Base-by-base conservation (phyloP, 2,329 filamentous ascomycete species). In the Fusarium sterilihyphosum region DNA sequence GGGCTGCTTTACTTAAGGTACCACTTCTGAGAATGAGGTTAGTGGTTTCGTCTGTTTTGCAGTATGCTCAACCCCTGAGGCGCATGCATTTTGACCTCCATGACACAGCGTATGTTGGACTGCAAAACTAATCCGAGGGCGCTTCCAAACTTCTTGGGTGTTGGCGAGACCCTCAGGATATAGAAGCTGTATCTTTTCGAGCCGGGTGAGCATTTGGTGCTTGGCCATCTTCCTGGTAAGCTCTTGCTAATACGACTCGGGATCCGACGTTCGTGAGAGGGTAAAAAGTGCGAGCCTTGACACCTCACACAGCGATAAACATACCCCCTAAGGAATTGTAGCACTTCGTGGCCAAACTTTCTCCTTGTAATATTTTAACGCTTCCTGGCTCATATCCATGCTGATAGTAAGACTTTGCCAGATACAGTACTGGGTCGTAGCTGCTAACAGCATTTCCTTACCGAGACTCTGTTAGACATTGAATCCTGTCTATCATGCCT, bases 211-310 rank as follows among this genome's bases (percentile, higher is more conserved):
- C 31, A 43, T 60, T 53, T 33, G 33, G 24, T 35, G 38, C 31
- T 41, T 52, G n/a, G 35, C 33, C 20, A 18, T 40, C 40, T 50
- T 37, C 16, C 33, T 44, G 33, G 35, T 47, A 58, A 10, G 57
- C 38, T 52, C 33, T 41, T 70, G 43, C 46, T 56, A 63, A 61
- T 41, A 61, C 43, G 38, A 38, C 41, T 57, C 40, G 71, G 38
- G 44, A 35, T 60, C 65, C 37, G 43, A 35, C 46, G 26, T 33
- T 52, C 62, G 44, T 65, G 35, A 54, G 58, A 37, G 33, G 62
- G 46, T 67, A 44, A 40, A 26, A 41, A 52, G 49, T 50, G 44
- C 50, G 61, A 43, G 46, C 16, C 40, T 73, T 24, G 58, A 59
- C 49, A 61, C 37, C 62, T 31, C 38, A 58, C 20, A 40, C 24